Percentiles rank a stretch among this genome's conserved stretches.
These are phyloP conservation scores for Backusella tuberculispora DNA, from an alignment of 192 early-diverging fungal genomes.

Conservation along the genomic window DNA sequence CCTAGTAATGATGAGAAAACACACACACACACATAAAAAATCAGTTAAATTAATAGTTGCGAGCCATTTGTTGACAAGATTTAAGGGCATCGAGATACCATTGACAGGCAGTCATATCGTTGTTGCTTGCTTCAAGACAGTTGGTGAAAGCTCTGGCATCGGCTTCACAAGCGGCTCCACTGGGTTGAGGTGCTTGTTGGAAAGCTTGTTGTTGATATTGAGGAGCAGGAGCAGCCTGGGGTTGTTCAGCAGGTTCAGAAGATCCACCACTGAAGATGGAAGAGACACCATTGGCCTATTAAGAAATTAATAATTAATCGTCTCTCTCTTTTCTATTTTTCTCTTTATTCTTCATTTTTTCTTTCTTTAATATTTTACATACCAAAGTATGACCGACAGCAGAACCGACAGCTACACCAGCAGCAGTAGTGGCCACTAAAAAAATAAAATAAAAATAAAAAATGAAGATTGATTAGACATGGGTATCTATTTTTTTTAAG, in stretches of 20 bases:
- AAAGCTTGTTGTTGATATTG: conserved; percentile 40
- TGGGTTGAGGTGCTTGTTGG: conserved; percentile 34
- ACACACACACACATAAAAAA: background rate
- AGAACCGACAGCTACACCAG: conserved; percentile 91
- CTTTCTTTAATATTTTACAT: conserved; percentile 36
- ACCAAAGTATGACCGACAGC: conserved; percentile 71
- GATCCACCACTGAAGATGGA: conserved; percentile 57
- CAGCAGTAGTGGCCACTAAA: conserved; percentile 87
- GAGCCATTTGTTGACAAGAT: conserved; percentile 74
- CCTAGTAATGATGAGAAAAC: background rate
- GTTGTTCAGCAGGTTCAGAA: conserved; percentile 48
- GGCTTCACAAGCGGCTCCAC: conserved; percentile 58
- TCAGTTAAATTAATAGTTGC: conserved; percentile 39
- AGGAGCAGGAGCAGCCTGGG: conserved; percentile 32
- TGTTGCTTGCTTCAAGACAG: conserved; percentile 83
- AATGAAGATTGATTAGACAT: background rate
- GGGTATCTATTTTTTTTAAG: background rate
- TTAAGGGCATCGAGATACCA: conserved; percentile 93
- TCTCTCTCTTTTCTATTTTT: background rate
- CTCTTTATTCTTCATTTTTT: background rate
- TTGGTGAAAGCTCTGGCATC: conserved; percentile 84
- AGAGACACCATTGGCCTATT: conserved; percentile 33
- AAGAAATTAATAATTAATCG: background rate
- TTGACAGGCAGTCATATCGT: conserved; percentile 84
- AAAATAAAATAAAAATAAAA: background rate